Percentiles rank a stretch among this genome's conserved stretches.
Evolutionary conservation across 768 basidiomycete genomes (phyloP).

Genomic region (Hebeloma cylindrosporum): DNA sequence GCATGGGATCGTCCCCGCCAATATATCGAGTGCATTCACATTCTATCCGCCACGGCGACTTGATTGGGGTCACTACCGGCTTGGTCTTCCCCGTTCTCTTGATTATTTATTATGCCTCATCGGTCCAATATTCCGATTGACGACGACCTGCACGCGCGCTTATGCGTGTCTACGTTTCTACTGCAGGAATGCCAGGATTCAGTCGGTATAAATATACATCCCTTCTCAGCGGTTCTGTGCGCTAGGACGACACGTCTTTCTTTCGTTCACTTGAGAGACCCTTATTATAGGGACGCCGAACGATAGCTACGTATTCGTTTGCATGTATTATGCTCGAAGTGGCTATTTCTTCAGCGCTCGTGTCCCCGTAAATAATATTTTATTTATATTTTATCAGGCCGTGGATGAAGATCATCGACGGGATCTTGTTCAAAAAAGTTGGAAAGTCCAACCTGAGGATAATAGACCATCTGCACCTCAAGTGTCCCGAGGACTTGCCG

Average conservation of each 20-base stretch:
- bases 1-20: background rate
- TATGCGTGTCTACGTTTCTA: conserved; percentile 42
- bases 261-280: conserved; percentile 32
- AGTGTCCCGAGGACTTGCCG: too few relatives aligned
- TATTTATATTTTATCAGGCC: conserved; percentile 27
- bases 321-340: conserved; percentile 48
- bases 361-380: background rate
- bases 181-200: conserved; percentile 32
- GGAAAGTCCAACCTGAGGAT: conserved; percentile 31
- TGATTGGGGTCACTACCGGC: conserved; percentile 36
- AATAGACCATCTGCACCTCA: too few relatives aligned
- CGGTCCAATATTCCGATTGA: conserved; percentile 50
- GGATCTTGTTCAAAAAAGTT: conserved; percentile 42
- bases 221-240: conserved; percentile 43
- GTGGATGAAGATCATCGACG: conserved; percentile 41
- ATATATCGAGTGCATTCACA: conserved; percentile 33
- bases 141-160: conserved; percentile 38
- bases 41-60: conserved; percentile 42
- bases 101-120: conserved; percentile 7
- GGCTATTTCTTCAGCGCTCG: conserved; percentile 7
- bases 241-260: conserved; percentile 47
- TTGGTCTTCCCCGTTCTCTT: background rate
- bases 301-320: conserved; percentile 50
- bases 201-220: conserved; percentile 26
- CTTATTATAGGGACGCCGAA: conserved; percentile 29